These are phyloP conservation scores for Pseudocercospora vitis DNA, from an alignment of 2,329 filamentous ascomycete species.

Conservation along the genomic window DNA sequence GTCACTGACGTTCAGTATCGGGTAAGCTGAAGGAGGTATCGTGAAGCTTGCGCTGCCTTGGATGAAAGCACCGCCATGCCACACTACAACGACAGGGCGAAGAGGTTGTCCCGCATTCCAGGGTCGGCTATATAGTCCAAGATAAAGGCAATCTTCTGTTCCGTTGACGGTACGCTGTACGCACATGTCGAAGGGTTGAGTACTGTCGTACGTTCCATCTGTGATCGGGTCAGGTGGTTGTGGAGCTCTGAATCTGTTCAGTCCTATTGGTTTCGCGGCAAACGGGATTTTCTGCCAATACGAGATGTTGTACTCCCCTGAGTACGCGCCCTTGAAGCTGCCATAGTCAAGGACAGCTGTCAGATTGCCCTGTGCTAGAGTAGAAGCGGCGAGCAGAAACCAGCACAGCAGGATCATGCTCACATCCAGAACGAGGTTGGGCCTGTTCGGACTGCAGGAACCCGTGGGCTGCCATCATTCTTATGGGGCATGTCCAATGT, in stretches of 20 bases:
- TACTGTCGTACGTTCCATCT: constrained; percentile 56
- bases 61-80: constrained; percentile 63
- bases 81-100: constrained; percentile 60
- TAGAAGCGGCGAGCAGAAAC: not conserved
- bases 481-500: not conserved
- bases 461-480: not conserved
- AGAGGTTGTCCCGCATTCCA: constrained; percentile 50
- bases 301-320: constrained; percentile 21
- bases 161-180: constrained; percentile 27
- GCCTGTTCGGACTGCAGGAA: no score
- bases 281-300: constrained; percentile 58
- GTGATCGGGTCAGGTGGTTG: constrained; percentile 55
- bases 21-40: constrained; percentile 59
- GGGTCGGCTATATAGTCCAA: constrained; percentile 60
- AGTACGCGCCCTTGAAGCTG: constrained; percentile 27
- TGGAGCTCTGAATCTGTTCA: constrained; percentile 61
- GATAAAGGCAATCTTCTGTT: constrained; percentile 42
- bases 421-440: no score
- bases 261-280: constrained; percentile 49
- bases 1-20: constrained; percentile 56
- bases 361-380: constrained; percentile 6
- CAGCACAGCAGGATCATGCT: no score
- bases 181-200: constrained; percentile 44
- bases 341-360: constrained; percentile 26
- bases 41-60: constrained; percentile 56